Evolutionary conservation across 2,329 filamentous ascomycete species (phyloP).

Genomic region (Achaetomium macrosporum): DNA sequence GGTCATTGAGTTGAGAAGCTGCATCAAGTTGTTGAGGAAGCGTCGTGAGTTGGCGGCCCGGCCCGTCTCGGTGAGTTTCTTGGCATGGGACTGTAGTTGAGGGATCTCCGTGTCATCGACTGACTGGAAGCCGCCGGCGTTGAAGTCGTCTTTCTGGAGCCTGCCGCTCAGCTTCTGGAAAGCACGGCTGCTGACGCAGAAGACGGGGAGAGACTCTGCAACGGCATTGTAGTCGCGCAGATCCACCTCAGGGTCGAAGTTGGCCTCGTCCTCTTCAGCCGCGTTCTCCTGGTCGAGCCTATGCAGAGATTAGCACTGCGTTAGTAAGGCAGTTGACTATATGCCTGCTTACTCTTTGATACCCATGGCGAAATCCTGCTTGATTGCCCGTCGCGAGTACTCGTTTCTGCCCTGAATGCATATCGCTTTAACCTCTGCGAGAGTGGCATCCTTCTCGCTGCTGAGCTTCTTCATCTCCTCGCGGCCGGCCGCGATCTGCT

Average conservation of each 20-base stretch:
- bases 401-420: conserved; percentile 53
- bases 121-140: conserved; percentile 42
- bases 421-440: conserved; percentile 29
- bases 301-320: neutral
- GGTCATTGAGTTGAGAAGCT: conserved; percentile 25
- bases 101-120: conserved; percentile 54
- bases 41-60: conserved; percentile 20
- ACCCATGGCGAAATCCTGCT: conserved; percentile 54
- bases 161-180: conserved; percentile 58
- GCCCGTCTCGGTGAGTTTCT: conserved; percentile 42
- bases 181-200: conserved; percentile 56
- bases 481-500: conserved; percentile 1
- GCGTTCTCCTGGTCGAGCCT: conserved; percentile 49
- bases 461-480: conserved; percentile 26
- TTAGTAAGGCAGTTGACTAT: neutral
- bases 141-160: conserved; percentile 46
- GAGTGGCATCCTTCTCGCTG: conserved; percentile 15
- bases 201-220: conserved; percentile 52
- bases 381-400: conserved; percentile 51
- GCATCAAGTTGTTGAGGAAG: conserved; percentile 23
- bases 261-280: conserved; percentile 46
- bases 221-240: conserved; percentile 53
- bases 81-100: conserved; percentile 52
- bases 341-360: conserved; percentile 44
- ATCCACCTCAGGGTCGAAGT: conserved; percentile 50